Evolutionary conservation across 2,329 filamentous ascomycete species (phyloP).

Genomic region (Botrytis sinoallii): DNA sequence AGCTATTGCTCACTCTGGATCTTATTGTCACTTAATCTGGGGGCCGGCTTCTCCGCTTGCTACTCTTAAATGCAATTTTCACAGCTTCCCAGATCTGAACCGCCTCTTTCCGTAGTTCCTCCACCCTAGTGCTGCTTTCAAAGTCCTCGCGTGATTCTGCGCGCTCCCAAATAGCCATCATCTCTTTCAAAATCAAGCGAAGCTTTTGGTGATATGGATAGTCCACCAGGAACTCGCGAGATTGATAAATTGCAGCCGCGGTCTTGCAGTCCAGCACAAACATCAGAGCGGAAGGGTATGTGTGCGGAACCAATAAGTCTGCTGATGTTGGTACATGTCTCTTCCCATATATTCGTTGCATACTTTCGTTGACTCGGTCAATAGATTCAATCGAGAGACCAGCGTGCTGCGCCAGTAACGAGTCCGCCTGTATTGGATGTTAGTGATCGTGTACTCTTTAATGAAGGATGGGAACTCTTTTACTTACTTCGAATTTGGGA

Average conservation of each 20-base stretch:
- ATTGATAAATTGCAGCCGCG: neutral
- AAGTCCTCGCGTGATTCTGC: neutral
- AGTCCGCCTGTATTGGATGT: neutral
- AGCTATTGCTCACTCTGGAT: neutral
- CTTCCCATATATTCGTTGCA: neutral
- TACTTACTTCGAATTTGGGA: neutral
- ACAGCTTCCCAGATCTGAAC: neutral
- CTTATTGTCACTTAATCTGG: neutral
- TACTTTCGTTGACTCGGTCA: neutral
- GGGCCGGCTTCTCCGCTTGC: neutral
- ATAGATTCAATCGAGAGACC: neutral
- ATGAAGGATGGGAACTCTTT: neutral
- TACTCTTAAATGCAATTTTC: neutral
- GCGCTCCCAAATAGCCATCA: neutral
- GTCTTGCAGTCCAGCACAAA: neutral
- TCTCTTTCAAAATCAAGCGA: neutral
- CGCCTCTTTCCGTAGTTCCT: neutral
- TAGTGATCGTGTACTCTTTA: neutral
- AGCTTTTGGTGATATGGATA: neutral
- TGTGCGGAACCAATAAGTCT: neutral
- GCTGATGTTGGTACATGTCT: neutral
- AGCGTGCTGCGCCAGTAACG: neutral
- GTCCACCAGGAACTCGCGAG: neutral
- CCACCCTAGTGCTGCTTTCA: neutral
- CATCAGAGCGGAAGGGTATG: neutral